Base-by-base conservation (phyloP, 345 rosid genomes). In the Pelargonium nanum region DNA sequence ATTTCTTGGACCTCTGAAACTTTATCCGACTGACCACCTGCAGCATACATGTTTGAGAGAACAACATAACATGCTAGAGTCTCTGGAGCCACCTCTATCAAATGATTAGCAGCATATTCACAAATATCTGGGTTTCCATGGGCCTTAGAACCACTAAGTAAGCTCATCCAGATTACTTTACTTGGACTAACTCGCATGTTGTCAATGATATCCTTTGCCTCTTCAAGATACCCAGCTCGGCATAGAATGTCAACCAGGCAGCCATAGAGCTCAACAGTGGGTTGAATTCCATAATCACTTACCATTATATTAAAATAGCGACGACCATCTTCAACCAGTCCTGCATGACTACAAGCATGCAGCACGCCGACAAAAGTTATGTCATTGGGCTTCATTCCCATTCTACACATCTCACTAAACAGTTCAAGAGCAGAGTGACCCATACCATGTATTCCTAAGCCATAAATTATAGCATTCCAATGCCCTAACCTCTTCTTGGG, bases 281-380 rank as follows among this genome's bases (percentile, higher is more conserved):
- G 91, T 60, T 78, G 68, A 45, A 86, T 74, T 44, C 81, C 72
- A 24, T 69, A 79, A 34, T 82, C 79, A 57, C 61, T 71, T 19
- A 50, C 69, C 91, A 86, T 86, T 66, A 69, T 74, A 57, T 74
- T 59, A 40, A 85, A 88, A 76, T 82, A 74, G 26, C 13, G 17
- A 21, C 64, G 78, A 58, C 85, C 90, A 57, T 86, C 75, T 22
- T 80, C 61, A 19, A 86, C 78, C 65, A 84, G 72, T 64, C 96
- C 90, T n/a, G 76, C 80, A 57, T 84, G 85, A 71, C 84, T 81
- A 68, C 86, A 88, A 63, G 96, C 92, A 67, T 80, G 76, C 70
- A 85, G 59, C 68, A 84, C 82, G 15, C 92, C 88, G 20, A 88
- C 74, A 62, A 83, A 88, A 16, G 92, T 80, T 62, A 88, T 72